phyloP scores from a whole-genome alignment of 2,329 filamentous ascomycete genomes.

The Claviceps lovelessii region DNA sequence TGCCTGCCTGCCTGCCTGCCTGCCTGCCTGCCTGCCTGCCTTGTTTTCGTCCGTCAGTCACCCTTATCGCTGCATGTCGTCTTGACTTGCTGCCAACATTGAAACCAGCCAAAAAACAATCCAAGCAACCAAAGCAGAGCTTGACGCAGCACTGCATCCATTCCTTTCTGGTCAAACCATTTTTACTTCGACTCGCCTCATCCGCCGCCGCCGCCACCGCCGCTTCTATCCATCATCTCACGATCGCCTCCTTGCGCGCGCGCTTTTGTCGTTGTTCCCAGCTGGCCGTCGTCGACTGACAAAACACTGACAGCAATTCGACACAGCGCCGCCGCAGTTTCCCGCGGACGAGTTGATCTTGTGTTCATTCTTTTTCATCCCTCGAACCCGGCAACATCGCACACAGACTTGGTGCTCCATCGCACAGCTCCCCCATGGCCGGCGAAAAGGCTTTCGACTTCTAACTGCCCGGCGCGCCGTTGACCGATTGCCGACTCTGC shows the following conservation, averaged over 20 bases:
- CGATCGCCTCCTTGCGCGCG: not conserved
- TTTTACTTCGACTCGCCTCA: not conserved
- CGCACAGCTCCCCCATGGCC: slow-evolving; percentile 1
- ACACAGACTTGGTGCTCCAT: not conserved
- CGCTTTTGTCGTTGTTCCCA: not conserved
- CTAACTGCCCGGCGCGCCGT: not conserved
- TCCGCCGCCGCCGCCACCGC: not conserved
- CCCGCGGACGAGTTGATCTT: not conserved
- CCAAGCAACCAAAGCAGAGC: not conserved
- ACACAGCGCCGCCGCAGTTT: not conserved
- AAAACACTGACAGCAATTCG: not conserved
- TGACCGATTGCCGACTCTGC: not conserved
- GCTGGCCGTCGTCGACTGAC: not conserved
- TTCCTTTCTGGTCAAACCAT: not conserved
- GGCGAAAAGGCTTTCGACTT: not conserved
- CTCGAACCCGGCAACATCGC: not conserved
- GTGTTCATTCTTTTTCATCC: not conserved
- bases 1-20: too few relatives aligned
- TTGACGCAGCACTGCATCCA: not conserved
- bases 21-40: too few relatives aligned
- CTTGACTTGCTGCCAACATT: not conserved
- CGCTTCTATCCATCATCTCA: not conserved
- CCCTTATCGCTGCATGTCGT: not conserved
- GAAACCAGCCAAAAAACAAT: not conserved
- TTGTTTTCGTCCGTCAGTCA: not conserved